phyloP scores from a whole-genome alignment of 2,329 filamentous ascomycete species.

The Periconia sp. region DNA sequence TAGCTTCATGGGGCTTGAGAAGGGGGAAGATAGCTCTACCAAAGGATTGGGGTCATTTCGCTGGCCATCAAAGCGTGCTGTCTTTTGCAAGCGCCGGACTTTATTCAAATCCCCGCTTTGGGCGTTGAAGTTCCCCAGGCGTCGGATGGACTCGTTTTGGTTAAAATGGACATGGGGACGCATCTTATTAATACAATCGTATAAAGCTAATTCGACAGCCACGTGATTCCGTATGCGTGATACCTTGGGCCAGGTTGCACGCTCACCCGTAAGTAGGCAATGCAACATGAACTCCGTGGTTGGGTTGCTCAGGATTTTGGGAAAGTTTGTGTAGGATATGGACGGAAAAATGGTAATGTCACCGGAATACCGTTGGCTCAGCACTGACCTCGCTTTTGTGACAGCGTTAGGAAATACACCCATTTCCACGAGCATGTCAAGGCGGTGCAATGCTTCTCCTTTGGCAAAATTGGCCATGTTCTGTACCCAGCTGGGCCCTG shows the following conservation, averaged over 20 bases:
- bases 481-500: slow-evolving; percentile 62
- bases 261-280: slow-evolving; percentile 75
- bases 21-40: slow-evolving; percentile 16
- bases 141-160: slow-evolving; percentile 57
- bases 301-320: slow-evolving; percentile 79
- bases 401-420: slow-evolving; percentile 78
- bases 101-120: slow-evolving; percentile 26
- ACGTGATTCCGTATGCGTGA: slow-evolving; percentile 83
- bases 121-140: slow-evolving; percentile 25
- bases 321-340: slow-evolving; percentile 72
- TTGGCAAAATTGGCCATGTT: slow-evolving; percentile 73
- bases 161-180: slow-evolving; percentile 70
- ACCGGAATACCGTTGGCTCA: slow-evolving; percentile 89
- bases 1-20: slow-evolving; percentile 5
- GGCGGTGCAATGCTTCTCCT: slow-evolving; percentile 76
- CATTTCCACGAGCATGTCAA: slow-evolving; percentile 78
- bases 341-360: slow-evolving; percentile 93
- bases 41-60: slow-evolving; percentile 23
- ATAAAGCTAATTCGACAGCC: slow-evolving; percentile 83
- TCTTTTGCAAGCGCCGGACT: slow-evolving; percentile 22
- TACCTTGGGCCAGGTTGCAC: slow-evolving; percentile 89
- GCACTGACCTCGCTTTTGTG: slow-evolving; percentile 75
- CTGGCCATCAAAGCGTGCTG: slow-evolving; percentile 19
- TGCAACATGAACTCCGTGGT: slow-evolving; percentile 83
- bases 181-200: slow-evolving; percentile 70